phyloP scores from a whole-genome alignment of 2,329 filamentous ascomycete genomes.

The Aspergillus costaricaensis region DNA sequence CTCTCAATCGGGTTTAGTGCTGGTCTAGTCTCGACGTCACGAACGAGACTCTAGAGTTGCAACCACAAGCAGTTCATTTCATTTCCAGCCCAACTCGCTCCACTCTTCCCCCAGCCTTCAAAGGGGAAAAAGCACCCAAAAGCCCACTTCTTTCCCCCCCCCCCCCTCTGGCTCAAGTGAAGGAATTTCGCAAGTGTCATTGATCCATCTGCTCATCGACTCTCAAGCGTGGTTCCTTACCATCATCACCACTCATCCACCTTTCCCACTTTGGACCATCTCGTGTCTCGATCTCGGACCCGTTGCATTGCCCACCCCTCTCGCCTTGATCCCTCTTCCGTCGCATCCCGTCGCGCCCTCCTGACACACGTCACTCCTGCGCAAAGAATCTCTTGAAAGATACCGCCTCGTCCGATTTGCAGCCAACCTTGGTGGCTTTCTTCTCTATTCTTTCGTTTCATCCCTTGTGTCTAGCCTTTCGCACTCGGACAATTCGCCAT shows the following conservation, averaged over 20 bases:
- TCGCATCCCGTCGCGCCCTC: slow-evolving; percentile 26
- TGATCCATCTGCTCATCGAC: slow-evolving; percentile 3
- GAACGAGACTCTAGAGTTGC: slow-evolving; percentile 6
- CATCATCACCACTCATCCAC: not conserved
- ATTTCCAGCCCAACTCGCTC: not conserved
- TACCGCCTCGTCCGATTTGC: slow-evolving; percentile 14
- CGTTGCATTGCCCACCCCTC: slow-evolving; percentile 22
- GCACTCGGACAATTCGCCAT: slow-evolving; percentile 53
- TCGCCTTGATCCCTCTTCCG: slow-evolving; percentile 25
- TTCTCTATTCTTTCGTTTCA: slow-evolving; percentile 8
- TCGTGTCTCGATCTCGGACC: slow-evolving; percentile 4
- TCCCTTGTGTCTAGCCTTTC: not conserved
- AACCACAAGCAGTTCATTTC: slow-evolving; percentile 1
- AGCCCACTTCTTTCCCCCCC: not conserved
- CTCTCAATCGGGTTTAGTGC: too few species aligned
- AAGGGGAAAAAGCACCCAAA: not conserved
- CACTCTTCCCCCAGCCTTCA: not conserved
- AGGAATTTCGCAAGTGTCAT: slow-evolving; percentile 9
- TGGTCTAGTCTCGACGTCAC: slow-evolving; percentile 28
- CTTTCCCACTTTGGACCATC: not conserved
- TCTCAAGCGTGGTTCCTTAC: slow-evolving; percentile 6
- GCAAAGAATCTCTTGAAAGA: slow-evolving; percentile 28
- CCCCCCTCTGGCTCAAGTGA: not conserved
- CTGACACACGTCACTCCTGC: slow-evolving; percentile 37
- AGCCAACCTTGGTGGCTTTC: slow-evolving; percentile 1